phyloP scores from a whole-genome alignment of 2,329 filamentous ascomycete genomes.

The Epichloe typhina region DNA sequence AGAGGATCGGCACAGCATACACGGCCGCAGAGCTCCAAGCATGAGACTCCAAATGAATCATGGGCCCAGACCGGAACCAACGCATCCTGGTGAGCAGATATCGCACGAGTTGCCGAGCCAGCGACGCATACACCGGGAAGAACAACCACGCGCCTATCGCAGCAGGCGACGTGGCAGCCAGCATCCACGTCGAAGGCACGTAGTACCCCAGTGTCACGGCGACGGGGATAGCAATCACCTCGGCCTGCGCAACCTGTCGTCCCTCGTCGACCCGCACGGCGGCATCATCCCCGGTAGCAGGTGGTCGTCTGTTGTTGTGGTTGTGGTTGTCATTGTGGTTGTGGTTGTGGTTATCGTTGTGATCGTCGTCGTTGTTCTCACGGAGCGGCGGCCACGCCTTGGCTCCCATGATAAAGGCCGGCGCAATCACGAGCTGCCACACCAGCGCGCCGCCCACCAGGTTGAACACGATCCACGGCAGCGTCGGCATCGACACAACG shows the following conservation, averaged over 20 bases:
- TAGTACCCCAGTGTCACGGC: constrained; percentile 35
- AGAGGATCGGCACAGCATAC: constrained; percentile 31
- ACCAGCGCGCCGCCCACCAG: constrained; percentile 35
- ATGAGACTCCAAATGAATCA: constrained; percentile 30
- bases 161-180: constrained; percentile 19
- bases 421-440: constrained; percentile 38
- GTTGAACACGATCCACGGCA: constrained; percentile 34
- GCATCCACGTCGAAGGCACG: constrained; percentile 32
- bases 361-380: neutral
- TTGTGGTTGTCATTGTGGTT: no score
- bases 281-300: neutral
- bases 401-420: constrained; percentile 32
- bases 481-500: constrained; percentile 25
- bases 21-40: constrained; percentile 24
- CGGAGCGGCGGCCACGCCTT: constrained; percentile 17
- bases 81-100: constrained; percentile 12
- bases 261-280: neutral
- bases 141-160: constrained; percentile 35
- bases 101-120: constrained; percentile 26
- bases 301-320: neutral
- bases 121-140: constrained; percentile 36
- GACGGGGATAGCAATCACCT: constrained; percentile 43
- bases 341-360: no score
- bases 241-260: constrained; percentile 26
- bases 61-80: constrained; percentile 15